Base-by-base conservation (phyloP, 495 filamentous ascomycete genomes). In the Hypoxylon lenormandii region DNA sequence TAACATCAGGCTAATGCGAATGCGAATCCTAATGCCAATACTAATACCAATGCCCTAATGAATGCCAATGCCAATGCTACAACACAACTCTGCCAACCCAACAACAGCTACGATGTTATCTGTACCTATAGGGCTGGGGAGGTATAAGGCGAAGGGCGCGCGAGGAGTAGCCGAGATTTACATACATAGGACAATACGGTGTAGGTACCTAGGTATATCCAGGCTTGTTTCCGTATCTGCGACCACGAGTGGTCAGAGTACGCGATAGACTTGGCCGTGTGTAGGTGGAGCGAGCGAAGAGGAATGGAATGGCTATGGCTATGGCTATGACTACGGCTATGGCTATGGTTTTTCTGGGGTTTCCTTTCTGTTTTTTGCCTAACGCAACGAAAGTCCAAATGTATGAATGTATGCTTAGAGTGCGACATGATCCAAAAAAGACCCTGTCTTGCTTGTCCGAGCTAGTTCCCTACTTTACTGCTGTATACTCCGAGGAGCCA, bases 371-470 rank as follows among this genome's bases (percentile, higher is more conserved):
- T n/a, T n/a, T 53, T 55, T 37, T 58, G 40, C 18, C 42, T 70
- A 64, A 49, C 60, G 43, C 60, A 66, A 36, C 36, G 26, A 55
- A 59, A 63, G 33, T 30, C 65, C 58, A 66, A 37, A 60, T 49
- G 45, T 40, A 48, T 40, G 42, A 42, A 15, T 52, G 54, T n/a
- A 38, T 45, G 26, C 6, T 33, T 33, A 47, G 36, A 60, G 33
- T 67, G 64, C 56, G 56, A 67, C 64, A 68, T 62, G 58, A 62
- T 68, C 19, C 46, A 58, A 51, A 60, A 54, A 57, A 62, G 61
- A 40, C 42, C 42, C 38, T 47, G 21, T 28, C 37, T n/a, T 58
- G 33, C 15, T 40, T 42, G 5, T 16, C 33, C 33, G 42, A 18
- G 8, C 15, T 45, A 21, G 42, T 11, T 1, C 2, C 16, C 1